A percentile compares a stretch with the other conserved stretches of the same genome.
phyloP scores from a whole-genome alignment of 176 grass and related monocot species.

The Oryza meyeriana region DNA sequence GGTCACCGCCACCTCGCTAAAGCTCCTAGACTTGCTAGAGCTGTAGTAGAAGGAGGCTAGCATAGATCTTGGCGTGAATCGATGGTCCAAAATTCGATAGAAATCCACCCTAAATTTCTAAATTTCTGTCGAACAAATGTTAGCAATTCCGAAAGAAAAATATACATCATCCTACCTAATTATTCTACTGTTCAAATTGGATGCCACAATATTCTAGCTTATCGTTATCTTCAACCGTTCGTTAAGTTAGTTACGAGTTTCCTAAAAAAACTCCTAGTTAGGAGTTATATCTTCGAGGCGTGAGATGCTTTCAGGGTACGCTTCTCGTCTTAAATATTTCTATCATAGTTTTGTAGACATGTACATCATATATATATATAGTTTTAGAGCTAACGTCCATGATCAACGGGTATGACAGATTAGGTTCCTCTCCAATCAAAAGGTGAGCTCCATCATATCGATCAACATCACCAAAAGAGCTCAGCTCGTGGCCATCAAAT shows the following conservation, averaged over 20 bases:
- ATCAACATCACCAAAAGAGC: constrained; percentile 49
- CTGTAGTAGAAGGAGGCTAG: no score
- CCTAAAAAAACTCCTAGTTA: no score
- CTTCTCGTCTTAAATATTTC: background rate
- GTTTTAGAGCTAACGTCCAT: constrained; percentile 2
- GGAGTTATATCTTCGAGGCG: background rate
- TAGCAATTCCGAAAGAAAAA: no score
- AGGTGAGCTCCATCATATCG: constrained; percentile 20
- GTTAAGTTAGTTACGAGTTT: background rate
- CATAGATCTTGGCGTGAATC: no score
- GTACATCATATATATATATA: background rate
- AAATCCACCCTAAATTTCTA: no score
- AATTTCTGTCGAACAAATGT: no score
- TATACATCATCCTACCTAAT: background rate
- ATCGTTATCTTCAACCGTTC: background rate
- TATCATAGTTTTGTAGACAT: background rate
- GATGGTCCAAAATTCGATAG: no score
- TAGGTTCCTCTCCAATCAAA: constrained; percentile 48
- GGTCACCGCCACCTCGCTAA: no score
- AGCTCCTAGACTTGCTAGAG: no score
- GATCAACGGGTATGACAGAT: constrained; percentile 22
- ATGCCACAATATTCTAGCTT: background rate
- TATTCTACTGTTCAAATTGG: background rate
- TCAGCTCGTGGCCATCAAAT: constrained; percentile 43
- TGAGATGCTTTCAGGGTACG: background rate